These are phyloP conservation scores for Capsicum pubescens DNA, from an alignment of 257 asterid species.

Conservation along the genomic window DNA sequence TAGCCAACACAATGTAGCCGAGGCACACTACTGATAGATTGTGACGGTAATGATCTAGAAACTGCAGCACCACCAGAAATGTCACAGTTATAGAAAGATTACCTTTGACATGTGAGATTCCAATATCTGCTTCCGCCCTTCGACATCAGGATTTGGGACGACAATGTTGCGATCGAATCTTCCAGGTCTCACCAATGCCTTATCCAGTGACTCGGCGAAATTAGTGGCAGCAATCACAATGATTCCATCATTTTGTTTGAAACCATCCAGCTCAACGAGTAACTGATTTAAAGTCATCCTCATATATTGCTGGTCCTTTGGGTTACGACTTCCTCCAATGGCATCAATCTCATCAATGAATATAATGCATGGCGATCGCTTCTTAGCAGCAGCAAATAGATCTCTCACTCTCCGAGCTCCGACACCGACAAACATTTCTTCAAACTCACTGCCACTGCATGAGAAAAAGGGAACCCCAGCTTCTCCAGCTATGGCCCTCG, in stretches of 20 bases:
- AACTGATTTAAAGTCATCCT: constrained; percentile 91
- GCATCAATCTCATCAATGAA: constrained; percentile 96
- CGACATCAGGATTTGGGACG: constrained; percentile 97
- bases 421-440: constrained; percentile 98
- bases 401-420: constrained; percentile 98
- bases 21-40: constrained; percentile 13
- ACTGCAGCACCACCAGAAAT: constrained; percentile 12
- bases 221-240: constrained; percentile 96
- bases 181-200: constrained; percentile 95
- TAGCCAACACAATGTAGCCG: background rate
- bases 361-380: constrained; percentile 90
- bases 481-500: constrained; percentile 99
- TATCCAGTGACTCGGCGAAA: constrained; percentile 90
- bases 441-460: constrained; percentile 98
- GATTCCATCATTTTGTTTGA: constrained; percentile 93
- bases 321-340: constrained; percentile 90
- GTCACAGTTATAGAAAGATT: constrained; percentile 24
- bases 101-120: constrained; percentile 96
- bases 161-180: constrained; percentile 91
- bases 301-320: constrained; percentile 91
- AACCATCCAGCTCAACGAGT: constrained; percentile 95
- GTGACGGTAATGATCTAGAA: background rate
- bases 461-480: constrained; percentile 97
- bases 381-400: constrained; percentile 93
- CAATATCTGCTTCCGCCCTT: constrained; percentile 94